These are phyloP conservation scores for Mycocentrospora acerina DNA, from an alignment of 2,329 filamentous ascomycete species.

Conservation along the genomic window DNA sequence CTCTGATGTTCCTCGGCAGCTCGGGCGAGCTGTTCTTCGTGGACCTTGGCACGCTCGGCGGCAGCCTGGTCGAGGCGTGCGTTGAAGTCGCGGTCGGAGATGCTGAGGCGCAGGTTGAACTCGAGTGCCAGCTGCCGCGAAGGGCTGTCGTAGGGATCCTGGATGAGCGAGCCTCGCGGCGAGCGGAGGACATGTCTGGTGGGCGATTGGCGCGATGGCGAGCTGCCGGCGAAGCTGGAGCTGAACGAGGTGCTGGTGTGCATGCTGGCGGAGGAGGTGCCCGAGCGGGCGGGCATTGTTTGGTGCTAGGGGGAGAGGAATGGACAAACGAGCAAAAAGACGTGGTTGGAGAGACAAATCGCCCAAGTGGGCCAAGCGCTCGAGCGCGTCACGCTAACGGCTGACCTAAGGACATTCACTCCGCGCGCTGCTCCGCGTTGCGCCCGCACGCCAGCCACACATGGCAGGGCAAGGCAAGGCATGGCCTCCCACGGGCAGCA, in stretches of 20 bases:
- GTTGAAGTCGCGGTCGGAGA: constrained; percentile 51
- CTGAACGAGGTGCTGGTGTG: constrained; percentile 34
- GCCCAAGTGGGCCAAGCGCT: too few relatives aligned
- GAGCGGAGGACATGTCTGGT: constrained; percentile 26
- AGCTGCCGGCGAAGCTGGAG: constrained; percentile 34
- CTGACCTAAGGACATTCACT: too few relatives aligned
- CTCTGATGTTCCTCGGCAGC: constrained; percentile 68
- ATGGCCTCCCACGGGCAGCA: too few relatives aligned
- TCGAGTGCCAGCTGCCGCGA: constrained; percentile 42
- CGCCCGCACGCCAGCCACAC: too few relatives aligned
- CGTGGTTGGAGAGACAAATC: constrained; percentile 16
- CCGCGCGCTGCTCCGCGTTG: too few relatives aligned
- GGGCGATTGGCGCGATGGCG: constrained; percentile 36
- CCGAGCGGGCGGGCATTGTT: constrained; percentile 35
- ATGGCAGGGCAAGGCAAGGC: too few relatives aligned
- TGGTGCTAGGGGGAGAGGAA: constrained; percentile 6
- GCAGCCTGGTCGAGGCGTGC: constrained; percentile 63
- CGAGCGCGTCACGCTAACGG: too few relatives aligned
- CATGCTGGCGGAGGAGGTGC: constrained; percentile 38
- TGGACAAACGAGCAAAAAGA: constrained; percentile 12
- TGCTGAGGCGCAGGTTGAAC: constrained; percentile 45
- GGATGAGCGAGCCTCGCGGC: constrained; percentile 24
- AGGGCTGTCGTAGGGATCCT: constrained; percentile 35
- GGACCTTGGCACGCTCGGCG: constrained; percentile 62
- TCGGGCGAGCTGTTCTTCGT: constrained; percentile 66